Conservation (phyloP, 495 filamentous ascomycete species). For the Sporormia fimetaria region DNA sequence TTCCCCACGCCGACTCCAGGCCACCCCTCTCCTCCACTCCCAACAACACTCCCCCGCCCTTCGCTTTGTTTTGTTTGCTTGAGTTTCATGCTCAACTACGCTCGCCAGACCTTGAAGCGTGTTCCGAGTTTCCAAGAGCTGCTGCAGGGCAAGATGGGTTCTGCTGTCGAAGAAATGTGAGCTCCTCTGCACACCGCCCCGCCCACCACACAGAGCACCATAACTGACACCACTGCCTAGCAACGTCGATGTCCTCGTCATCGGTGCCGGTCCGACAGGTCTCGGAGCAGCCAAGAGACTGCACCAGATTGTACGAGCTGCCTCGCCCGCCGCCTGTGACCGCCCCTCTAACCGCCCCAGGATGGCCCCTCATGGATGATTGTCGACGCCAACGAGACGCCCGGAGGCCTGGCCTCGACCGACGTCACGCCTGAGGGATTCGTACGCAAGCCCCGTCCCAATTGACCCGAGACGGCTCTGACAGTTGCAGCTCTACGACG, state of each 20-base stretch:
- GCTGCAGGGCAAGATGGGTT: conserved; percentile 46
- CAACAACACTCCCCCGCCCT: conserved; percentile 3
- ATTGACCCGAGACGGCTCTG: conserved; percentile 6
- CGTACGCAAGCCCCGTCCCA: conserved; percentile 48
- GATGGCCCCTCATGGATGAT: conserved; percentile 91
- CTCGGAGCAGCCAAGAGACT: conserved; percentile 95
- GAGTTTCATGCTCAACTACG: conserved; percentile 25
- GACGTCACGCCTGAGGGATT: conserved; percentile 95
- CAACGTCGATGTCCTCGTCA: conserved; percentile 92
- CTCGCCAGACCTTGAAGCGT: conserved; percentile 38
- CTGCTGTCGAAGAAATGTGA: conserved; percentile 41
- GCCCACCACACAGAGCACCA: not conserved
- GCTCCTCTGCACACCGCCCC: conserved; percentile 12
- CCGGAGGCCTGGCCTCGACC: conserved; percentile 92
- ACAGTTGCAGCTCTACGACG: conserved; percentile 75
- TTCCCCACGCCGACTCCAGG: too few relatives aligned
- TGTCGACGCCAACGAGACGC: conserved; percentile 82
- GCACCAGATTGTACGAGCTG: conserved; percentile 71
- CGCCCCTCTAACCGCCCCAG: conserved; percentile 35
- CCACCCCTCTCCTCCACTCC: conserved; percentile 1
- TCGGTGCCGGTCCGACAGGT: conserved; percentile 94
- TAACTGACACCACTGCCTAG: conserved; percentile 36
- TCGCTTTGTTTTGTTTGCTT: not conserved
- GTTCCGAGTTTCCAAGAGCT: conserved; percentile 51
- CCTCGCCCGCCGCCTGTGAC: not conserved